Base-by-base conservation (phyloP, 495 filamentous ascomycete species). In the Hypoxylon intermedium region DNA sequence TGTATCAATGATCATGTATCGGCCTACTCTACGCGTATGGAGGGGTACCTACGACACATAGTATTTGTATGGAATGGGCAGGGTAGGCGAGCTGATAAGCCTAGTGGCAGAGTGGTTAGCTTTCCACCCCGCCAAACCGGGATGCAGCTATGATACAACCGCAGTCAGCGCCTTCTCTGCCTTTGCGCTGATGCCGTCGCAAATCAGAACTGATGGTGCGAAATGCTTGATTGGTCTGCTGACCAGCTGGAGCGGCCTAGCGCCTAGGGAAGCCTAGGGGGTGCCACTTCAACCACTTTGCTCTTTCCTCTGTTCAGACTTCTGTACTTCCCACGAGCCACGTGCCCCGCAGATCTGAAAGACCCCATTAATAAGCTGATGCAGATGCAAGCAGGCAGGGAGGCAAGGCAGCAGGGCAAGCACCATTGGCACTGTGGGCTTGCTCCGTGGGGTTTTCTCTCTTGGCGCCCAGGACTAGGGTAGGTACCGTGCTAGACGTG, bases 171-270 rank as follows among this genome's bases (percentile, higher is more conserved):
- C 42, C 42, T 28, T 28, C 41, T 45, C 24, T 30, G 20, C 19
- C 28, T 55, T 9, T 55, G 43, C 59, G 36, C 52, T 60, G 56
- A 56, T 38, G 51, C n/a, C 52, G 41, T 65, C 62, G 56, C 62
- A 65, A 65, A 65, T 65, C 62, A 65, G 42, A 65, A 42, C 9
- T 20, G 40, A 49, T 43, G 26, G 36, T 42, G 46, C 48, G 36
- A 65, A 60, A 65, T 55, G 51, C 48, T 67, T 63, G 63, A 63
- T 67, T 67, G 63, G 58, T 62, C 63, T 67, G 63, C 63, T 67
- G 63, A 67, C 63, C 63, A 62, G 63, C 56, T 56, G 55, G 48
- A 54, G 45, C 2, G 42, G 23, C n/a, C n/a, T n/a, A n/a, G n/a
- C 3, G 12, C 23, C 42, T 15, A 45, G 7, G 15, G 18, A 26